These are phyloP conservation scores for Phaeosphaeriaceae sp. DNA, from an alignment of 2,329 filamentous ascomycete genomes.

Conservation along the genomic window DNA sequence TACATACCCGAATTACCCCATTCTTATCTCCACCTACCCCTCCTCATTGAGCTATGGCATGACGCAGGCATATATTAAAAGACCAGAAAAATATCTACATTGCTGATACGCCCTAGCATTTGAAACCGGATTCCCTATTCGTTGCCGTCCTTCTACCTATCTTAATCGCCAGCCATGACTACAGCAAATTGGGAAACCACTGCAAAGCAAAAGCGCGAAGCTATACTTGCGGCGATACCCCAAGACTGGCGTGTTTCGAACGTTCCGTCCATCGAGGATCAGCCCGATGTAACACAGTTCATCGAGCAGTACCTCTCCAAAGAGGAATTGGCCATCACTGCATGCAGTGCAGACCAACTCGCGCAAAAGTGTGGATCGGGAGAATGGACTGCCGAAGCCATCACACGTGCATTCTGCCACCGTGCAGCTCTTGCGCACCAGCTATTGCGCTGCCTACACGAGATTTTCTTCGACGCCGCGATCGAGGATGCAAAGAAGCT, in stretches of 20 bases:
- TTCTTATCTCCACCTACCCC: neutral
- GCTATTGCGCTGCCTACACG: conserved; percentile 52
- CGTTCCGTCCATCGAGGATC: conserved; percentile 58
- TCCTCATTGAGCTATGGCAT: neutral
- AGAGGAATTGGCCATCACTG: conserved; percentile 66
- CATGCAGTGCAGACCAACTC: conserved; percentile 65
- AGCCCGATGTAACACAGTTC: conserved; percentile 57
- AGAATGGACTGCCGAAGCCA: conserved; percentile 63
- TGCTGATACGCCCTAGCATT: too few relatives aligned
- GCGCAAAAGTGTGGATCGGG: conserved; percentile 61
- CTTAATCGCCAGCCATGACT: conserved; percentile 21
- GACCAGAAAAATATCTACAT: neutral
- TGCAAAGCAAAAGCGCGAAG: conserved; percentile 62
- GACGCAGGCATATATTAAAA: neutral
- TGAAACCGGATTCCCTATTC: too few relatives aligned
- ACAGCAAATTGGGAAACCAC: conserved; percentile 55
- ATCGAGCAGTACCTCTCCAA: conserved; percentile 63
- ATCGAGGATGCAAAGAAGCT: conserved; percentile 51
- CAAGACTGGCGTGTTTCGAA: conserved; percentile 61
- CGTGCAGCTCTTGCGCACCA: conserved; percentile 62
- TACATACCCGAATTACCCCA: neutral
- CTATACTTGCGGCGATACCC: conserved; percentile 63
- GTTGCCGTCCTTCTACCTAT: neutral
- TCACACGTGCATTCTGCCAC: conserved; percentile 64
- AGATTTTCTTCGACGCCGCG: conserved; percentile 58